Evolutionary conservation across 2,329 filamentous ascomycete genomes (phyloP).

Genomic region (Curvularia sp.): DNA sequence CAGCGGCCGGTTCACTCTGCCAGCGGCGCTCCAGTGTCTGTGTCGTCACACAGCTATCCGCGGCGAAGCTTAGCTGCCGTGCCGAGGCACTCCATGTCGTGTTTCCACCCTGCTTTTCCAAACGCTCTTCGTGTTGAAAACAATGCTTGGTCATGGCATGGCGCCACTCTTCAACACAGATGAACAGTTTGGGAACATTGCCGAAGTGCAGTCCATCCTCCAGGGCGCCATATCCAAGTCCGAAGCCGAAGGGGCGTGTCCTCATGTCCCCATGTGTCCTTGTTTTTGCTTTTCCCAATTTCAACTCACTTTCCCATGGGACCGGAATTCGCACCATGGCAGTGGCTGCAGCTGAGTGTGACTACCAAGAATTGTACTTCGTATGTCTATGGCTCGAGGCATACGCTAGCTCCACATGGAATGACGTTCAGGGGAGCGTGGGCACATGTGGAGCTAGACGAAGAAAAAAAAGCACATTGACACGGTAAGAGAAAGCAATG

Average conservation of each 20-base stretch:
- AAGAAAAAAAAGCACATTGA: constrained; percentile 1
- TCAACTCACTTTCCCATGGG: constrained; percentile 1
- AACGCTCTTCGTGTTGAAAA: constrained; percentile 12
- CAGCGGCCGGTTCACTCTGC: constrained; percentile 7
- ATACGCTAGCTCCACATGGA: background rate
- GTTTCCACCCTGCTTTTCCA: constrained; percentile 11
- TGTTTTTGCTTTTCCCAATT: background rate
- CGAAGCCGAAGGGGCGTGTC: background rate
- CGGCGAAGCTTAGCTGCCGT: constrained; percentile 37
- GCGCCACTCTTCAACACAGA: constrained; percentile 12
- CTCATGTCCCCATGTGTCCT: background rate
- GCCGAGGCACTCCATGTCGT: constrained; percentile 6
- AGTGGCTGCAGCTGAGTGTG: background rate
- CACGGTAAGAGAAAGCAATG: background rate
- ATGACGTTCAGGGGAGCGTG: background rate
- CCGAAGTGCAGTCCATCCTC: constrained; percentile 17
- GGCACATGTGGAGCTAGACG: background rate
- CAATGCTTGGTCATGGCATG: constrained; percentile 13
- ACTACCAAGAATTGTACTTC: background rate
- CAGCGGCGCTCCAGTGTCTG: constrained; percentile 21
- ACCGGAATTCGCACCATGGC: constrained; percentile 2
- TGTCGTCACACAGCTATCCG: constrained; percentile 35
- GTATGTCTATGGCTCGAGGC: background rate
- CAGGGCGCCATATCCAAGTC: constrained; percentile 1
- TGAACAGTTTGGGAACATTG: constrained; percentile 15